Evolutionary conservation across 176 grass and related monocot species (phyloP), one percentile per base, ranked within the genome.

Genomic region (Hyparrhenia diplandra): DNA sequence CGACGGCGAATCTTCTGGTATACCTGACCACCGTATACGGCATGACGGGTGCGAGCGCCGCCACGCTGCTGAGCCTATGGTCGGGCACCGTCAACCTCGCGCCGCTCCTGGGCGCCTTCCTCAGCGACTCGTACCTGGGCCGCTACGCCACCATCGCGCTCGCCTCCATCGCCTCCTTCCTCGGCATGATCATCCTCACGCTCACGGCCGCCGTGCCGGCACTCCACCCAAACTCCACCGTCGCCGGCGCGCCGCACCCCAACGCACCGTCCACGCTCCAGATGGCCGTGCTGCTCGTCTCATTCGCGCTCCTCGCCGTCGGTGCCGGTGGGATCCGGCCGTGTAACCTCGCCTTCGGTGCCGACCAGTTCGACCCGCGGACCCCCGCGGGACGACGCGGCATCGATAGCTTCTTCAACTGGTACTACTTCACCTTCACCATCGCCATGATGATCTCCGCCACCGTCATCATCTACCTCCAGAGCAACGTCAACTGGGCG

Each of bases 1-100:
- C 94, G n/a, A 1, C 69, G 13, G 32, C 92, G 0, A 97, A 97
- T 80, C 69, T 94, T 14, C 60, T 97, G 29, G 87, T 97, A 34
- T 97, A 97, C 85, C 85, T 97, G 24, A 94, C 92, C 13, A 90
- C 87, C 3, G 73, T 97, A 0, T 97, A 88, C 80, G 80, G 94
- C 64, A 80, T 97, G 23, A 61, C 83, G 46, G 80, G 87, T 64
- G 80, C 82, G 40, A 21, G 35, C 16, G 91, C 89, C 1, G 83
- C 85, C 21, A 88, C 81, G 3, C 57, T 89, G 32, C 16, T 97
- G 17, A 90, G 69, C 69, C n/a, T 97, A 8, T 92, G 92, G 78
- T 5, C 0, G 1, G 94, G 92, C 18, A 94, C 94, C 7, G 77
- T 75, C 4, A 97, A 90, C 83, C 42, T 94, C 21, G 39, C 89